Evolutionary conservation across 2,329 filamentous ascomycete genomes (phyloP), one percentile per base, ranked within the genome.

Genomic region (Tolypocladium amazonense): DNA sequence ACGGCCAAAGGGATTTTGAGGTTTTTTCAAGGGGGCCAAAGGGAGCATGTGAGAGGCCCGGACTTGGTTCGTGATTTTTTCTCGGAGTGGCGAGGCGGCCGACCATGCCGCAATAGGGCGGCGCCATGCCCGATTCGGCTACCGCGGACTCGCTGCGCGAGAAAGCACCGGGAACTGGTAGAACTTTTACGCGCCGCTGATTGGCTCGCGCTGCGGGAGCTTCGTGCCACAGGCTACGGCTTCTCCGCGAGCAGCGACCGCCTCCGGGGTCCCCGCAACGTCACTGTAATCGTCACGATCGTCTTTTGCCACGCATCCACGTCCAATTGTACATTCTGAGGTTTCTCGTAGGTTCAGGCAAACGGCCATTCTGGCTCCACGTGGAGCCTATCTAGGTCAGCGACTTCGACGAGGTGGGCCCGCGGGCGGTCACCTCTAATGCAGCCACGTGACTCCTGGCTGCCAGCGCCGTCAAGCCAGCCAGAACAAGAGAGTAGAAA

Each of bases 131-230:
- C 9, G 41, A 62, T 56, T 4, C 18, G 27, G 57, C 11, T 41
- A 47, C 3, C 18, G 37, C 35, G 23, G 30, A 18, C 50, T 37
- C 38, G 50, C 33, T 27, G 41, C 58, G 59, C 62, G 62, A 63
- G 62, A 63, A 63, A 62, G 43, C 58, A 58, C 59, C 62, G 62
- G 62, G 57, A 60, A n/a, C 52, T 45, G 62, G 56, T 57, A 30
- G 53, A 50, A 25, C 12, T 37, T 39, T 35, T 25, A 15, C 25
- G 30, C 35, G n/a, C n/a, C 30, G 23, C 12, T 61, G 55, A 62
- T 63, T 63, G 62, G 61, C 56, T 41, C 35, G 35, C 39, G 11
- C 8, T 11, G 30, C 50, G 30, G 50, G 50, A 53, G 50, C 50
- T 53, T 33, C 50, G 25, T 20, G 50, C 50, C 50, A 54, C 50